Evolutionary conservation across 352 stramenopile genomes (phyloP), one percentile per base, ranked within the genome.

Genomic region (Phytophthora citricola): DNA sequence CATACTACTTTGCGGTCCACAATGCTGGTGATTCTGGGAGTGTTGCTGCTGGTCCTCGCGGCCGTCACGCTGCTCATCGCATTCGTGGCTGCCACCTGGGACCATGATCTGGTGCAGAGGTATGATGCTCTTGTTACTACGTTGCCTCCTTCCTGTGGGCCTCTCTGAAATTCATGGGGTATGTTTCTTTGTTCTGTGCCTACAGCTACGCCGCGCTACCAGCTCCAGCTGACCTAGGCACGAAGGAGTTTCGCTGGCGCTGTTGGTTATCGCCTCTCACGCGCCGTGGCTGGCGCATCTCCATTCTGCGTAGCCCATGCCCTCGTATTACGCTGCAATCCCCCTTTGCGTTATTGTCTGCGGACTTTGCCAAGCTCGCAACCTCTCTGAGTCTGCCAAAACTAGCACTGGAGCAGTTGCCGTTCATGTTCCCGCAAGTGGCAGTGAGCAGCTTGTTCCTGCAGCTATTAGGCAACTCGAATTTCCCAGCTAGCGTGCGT

Each of bases 291-390:
- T 93, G 87, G 87, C 72, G 63, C 34, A 71, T 57, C 12, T 62
- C 64, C 6, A 81, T 90, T 29, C 40, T 91, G 48, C 81, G 76
- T 29, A 83, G 73, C 15, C 65, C 85, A 7, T 93, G 85, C 38
- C 87, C 87, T 20, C 85, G 83, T 40, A 85, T 95, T 62, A 93
- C 80, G 58, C 65, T 95, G 43, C 82, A 91, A 60, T 85, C 78
- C 40, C 85, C 73, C 3, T 95, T 95, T 43, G 79, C 64, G 20
- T 59, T 95, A 40, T 55, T 93, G 34, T 86, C 86, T 34, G 66
- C 78, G 1, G 87, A 95, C 69, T 93, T 95, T 66, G 81, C 87
- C 46, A 89, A 91, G 58, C 75, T 95, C n/a, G 81, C 84, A 41
- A 91, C 83, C 29, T 90, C 85, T 57, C 61, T 95, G 39, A 87